These are phyloP conservation scores for Fragaria ananassa DNA, from an alignment of 306 rosid species.

Conservation along the genomic window DNA sequence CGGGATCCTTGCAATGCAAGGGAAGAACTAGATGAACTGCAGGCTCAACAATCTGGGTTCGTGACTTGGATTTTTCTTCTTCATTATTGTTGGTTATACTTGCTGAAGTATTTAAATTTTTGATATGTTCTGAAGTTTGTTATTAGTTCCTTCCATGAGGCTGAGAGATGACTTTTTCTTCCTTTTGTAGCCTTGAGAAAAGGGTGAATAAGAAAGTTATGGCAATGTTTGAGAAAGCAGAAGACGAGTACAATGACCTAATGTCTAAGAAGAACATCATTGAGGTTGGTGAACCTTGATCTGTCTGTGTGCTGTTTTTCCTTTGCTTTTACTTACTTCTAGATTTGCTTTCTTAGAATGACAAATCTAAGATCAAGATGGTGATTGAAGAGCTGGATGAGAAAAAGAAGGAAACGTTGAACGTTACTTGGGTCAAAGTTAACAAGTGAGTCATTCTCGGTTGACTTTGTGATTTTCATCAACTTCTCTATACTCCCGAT, in stretches of 20 bases:
- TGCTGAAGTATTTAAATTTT: background rate
- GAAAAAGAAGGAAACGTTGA: slow-evolving; percentile 93
- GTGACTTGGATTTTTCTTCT: slow-evolving; percentile 27
- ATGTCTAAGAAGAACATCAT: slow-evolving; percentile 93
- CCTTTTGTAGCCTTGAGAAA: slow-evolving; percentile 82
- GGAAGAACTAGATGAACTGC: slow-evolving; percentile 70
- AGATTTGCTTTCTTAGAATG: slow-evolving; percentile 50
- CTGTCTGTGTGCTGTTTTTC: slow-evolving; percentile 9
- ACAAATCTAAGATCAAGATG: slow-evolving; percentile 91
- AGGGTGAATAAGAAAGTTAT: slow-evolving; percentile 98
- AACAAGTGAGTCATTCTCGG: slow-evolving; percentile 49
- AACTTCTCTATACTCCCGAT: slow-evolving; percentile 15
- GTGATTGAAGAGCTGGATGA: slow-evolving; percentile 97
- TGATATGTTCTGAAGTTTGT: background rate
- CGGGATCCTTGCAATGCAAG: slow-evolving; percentile 66
- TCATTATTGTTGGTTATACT: background rate
- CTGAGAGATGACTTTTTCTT: slow-evolving; percentile 11
- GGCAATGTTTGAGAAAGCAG: slow-evolving; percentile 99
- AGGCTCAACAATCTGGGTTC: slow-evolving; percentile 85
- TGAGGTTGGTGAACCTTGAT: slow-evolving; percentile 55
- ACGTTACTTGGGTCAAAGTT: slow-evolving; percentile 91
- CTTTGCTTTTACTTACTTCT: slow-evolving; percentile 34
- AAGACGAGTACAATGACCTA: slow-evolving; percentile 93
- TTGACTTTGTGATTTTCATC: background rate
- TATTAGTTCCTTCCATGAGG: slow-evolving; percentile 15